phyloP scores from a whole-genome alignment of 305 asterid species.

The Lippia alba region DNA sequence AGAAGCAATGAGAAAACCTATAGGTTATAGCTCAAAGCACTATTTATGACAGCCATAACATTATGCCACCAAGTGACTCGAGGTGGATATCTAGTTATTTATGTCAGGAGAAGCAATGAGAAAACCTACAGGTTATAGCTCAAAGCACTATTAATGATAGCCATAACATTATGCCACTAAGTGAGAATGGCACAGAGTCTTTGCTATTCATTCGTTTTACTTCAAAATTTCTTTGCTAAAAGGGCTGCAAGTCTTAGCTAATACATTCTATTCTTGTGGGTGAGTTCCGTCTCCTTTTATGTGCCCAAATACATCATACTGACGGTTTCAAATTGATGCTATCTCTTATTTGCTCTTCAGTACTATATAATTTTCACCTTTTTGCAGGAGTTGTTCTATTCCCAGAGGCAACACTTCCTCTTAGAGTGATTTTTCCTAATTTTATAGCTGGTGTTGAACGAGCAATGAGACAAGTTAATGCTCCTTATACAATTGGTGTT shows the following conservation, averaged over 20 bases:
- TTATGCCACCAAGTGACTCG: not conserved
- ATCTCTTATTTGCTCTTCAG: not conserved
- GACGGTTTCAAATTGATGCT: not conserved
- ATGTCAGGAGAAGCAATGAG: not conserved
- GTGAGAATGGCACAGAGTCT: not conserved
- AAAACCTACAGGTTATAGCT: not conserved
- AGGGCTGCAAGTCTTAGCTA: too few relatives aligned
- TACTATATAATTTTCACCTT: constrained; percentile 21
- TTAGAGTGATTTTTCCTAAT: constrained; percentile 76
- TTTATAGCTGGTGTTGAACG: constrained; percentile 80
- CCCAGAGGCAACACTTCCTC: constrained; percentile 95
- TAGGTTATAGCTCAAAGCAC: not conserved
- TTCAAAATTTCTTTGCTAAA: not conserved
- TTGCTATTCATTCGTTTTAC: not conserved
- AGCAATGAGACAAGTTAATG: constrained; percentile 79
- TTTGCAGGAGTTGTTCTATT: constrained; percentile 76
- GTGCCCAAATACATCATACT: not conserved
- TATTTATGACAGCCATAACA: not conserved
- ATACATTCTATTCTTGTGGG: too few relatives aligned
- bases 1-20: not conserved
- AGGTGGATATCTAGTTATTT: not conserved
- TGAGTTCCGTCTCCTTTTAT: too few relatives aligned
- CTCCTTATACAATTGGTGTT: constrained; percentile 84
- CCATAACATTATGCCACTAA: not conserved
- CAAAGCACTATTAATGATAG: not conserved